These are phyloP conservation scores for Daucus carota DNA, from an alignment of 129 eudicot species.

Conservation along the genomic window DH1_v3.0 NC_030387.2:41633501-41634000, in stretches of 20 bases:
- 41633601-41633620: neutral
- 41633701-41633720: neutral
- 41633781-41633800: neutral
- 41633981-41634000: conserved; percentile 71
- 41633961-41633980: conserved; percentile 97
- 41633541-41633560: too few species aligned
- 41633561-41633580: neutral
- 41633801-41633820: neutral
- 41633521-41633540: neutral
- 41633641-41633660: neutral
- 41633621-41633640: neutral
- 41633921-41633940: conserved; percentile 98
- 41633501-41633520: neutral
- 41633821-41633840: too few species aligned
- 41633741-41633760: neutral
- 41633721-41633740: neutral
- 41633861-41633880: neutral
- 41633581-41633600: neutral
- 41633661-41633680: neutral
- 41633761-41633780: neutral
- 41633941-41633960: conserved; percentile 92
- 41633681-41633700: neutral
- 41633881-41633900: neutral
- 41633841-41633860: neutral
- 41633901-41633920: conserved; percentile 75